A percentile compares a stretch with the other conserved stretches of the same genome.
phyloP scores from a whole-genome alignment of 441 rosid genomes.

The Eugenia klotzschiana region DNA sequence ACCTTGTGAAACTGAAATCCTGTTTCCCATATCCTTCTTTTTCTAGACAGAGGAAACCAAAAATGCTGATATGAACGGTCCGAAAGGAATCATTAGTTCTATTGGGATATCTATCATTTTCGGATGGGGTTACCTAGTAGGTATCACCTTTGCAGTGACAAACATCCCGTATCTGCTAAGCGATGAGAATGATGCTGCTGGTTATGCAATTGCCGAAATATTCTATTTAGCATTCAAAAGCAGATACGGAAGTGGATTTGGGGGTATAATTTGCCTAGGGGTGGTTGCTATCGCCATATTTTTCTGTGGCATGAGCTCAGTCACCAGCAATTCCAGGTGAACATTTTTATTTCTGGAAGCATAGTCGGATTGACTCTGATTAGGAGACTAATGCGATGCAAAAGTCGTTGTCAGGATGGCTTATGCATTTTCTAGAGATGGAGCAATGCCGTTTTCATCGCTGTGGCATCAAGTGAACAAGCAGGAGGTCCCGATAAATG shows the following conservation, averaged over 20 bases:
- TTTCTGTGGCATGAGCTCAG: conserved; percentile 96
- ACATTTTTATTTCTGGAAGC: neutral
- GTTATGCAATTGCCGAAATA: conserved; percentile 85
- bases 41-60: conserved; percentile 91
- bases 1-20: neutral
- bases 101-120: conserved; percentile 80
- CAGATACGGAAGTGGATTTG: conserved; percentile 75
- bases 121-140: conserved; percentile 90
- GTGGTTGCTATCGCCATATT: conserved; percentile 74
- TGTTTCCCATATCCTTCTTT: neutral
- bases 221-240: conserved; percentile 74
- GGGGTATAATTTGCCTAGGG: conserved; percentile 82
- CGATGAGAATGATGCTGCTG: conserved; percentile 69
- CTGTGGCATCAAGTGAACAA: conserved; percentile 87
- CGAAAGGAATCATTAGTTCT: conserved; percentile 75
- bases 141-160: conserved; percentile 76
- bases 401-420: conserved; percentile 55
- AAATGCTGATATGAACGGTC: conserved; percentile 75
- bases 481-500: conserved; percentile 75
- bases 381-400: neutral
- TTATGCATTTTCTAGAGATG: conserved; percentile 95
- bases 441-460: conserved; percentile 82
- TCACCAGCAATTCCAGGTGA: conserved; percentile 77
- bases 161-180: conserved; percentile 62
- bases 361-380: neutral